Percentiles rank a stretch among this genome's conserved stretches.
Conservation (phyloP, 2,329 filamentous ascomycete genomes). For the Fragosphaeria purpurea region DNA sequence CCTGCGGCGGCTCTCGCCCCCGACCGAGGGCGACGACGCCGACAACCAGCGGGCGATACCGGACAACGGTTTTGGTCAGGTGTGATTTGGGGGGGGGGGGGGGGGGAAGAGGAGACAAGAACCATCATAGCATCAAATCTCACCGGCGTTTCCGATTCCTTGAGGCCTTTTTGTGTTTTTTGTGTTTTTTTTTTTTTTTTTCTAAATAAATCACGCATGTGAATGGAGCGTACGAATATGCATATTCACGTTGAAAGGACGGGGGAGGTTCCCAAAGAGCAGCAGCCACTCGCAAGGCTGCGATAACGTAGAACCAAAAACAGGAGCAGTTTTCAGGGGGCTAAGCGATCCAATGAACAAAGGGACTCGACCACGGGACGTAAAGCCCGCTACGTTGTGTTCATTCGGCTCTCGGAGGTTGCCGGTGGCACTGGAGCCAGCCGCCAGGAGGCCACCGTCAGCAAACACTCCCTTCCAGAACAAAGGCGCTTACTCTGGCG, state of each 20-base stretch:
- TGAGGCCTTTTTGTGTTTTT: too few relatives aligned
- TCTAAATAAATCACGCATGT: not conserved
- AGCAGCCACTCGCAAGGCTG: not conserved
- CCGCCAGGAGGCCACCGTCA: too few relatives aligned
- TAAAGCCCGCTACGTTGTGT: too few relatives aligned
- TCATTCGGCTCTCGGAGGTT: slow-evolving; percentile 5
- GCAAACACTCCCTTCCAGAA: too few relatives aligned
- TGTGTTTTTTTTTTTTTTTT: not conserved
- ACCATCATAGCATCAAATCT: too few relatives aligned
- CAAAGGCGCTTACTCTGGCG: too few relatives aligned
- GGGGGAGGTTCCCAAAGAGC: too few relatives aligned
- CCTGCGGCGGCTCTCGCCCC: slow-evolving; percentile 11
- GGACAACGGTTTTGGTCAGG: slow-evolving; percentile 9
- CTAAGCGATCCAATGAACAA: too few relatives aligned
- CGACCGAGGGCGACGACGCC: not conserved
- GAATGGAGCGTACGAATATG: not conserved
- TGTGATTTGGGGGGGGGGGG: not conserved
- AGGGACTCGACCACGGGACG: too few relatives aligned
- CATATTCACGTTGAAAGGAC: not conserved
- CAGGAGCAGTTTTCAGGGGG: too few relatives aligned
- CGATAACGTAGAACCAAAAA: not conserved
- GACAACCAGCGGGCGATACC: not conserved
- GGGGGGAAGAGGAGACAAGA: not conserved
- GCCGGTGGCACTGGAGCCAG: not conserved
- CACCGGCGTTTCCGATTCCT: too few relatives aligned